Evolutionary conservation across 345 rosid species (phyloP).

Genomic region (Erysimum cheiranthoides): DNA sequence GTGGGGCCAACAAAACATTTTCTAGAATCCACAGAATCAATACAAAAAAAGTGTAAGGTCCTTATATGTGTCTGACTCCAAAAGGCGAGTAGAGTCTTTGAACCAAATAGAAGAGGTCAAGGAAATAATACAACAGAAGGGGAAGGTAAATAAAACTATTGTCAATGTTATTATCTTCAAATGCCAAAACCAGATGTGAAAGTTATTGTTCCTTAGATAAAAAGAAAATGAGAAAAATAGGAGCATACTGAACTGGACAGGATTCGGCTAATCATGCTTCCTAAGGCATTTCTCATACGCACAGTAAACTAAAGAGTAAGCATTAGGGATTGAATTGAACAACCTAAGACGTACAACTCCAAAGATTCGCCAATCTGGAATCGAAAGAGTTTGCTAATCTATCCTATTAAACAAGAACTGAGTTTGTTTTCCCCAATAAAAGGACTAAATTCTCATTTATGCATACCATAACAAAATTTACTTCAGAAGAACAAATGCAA

Average conservation of each 20-base stretch:
- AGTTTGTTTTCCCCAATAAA: neutral
- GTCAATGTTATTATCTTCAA: slow-evolving; percentile 11
- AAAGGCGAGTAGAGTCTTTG: neutral
- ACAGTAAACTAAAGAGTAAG: slow-evolving; percentile 22
- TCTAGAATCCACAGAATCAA: slow-evolving; percentile 24
- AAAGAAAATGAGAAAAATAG: slow-evolving; percentile 4
- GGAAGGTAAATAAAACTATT: slow-evolving; percentile 13
- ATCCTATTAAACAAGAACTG: neutral
- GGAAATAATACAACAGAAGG: slow-evolving; percentile 7
- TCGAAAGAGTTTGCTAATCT: neutral
- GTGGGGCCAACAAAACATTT: neutral
- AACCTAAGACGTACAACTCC: slow-evolving; percentile 6
- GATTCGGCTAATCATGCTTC: slow-evolving; percentile 23
- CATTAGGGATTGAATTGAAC: slow-evolving; percentile 3
- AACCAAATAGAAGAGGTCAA: slow-evolving; percentile 18
- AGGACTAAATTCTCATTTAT: slow-evolving; percentile 9
- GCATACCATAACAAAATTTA: neutral
- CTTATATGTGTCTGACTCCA: neutral
- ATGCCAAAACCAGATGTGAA: slow-evolving; percentile 24
- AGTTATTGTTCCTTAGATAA: neutral
- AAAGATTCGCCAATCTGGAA: neutral
- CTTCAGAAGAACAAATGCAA: neutral
- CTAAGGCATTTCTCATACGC: slow-evolving; percentile 12
- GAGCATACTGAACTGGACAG: slow-evolving; percentile 13
- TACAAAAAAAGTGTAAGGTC: neutral